phyloP scores from a whole-genome alignment of 108 stramenopile species.

The Fragilariopsis cylindrus region DNA sequence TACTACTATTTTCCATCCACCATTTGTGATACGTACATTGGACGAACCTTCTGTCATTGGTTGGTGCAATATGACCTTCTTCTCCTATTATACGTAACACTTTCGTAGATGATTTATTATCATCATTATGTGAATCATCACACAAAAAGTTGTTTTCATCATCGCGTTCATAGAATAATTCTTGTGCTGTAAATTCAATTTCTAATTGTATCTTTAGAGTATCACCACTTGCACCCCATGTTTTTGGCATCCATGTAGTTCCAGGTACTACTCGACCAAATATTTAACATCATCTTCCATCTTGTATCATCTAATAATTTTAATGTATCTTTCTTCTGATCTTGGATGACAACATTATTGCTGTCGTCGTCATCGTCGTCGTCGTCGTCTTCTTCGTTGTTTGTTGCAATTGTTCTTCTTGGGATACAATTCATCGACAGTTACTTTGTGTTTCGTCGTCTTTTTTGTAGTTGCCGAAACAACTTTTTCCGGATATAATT shows the following conservation, averaged over 20 bases:
- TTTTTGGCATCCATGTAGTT: constrained; percentile 86
- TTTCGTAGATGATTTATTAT: constrained; percentile 34
- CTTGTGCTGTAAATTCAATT: constrained; percentile 57
- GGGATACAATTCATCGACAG: too few species aligned
- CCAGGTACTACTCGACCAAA: constrained; percentile 74
- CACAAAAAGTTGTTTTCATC: constrained; percentile 60
- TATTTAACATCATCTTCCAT: constrained; percentile 68
- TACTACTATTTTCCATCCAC: constrained; percentile 58
- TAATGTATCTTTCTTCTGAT: constrained; percentile 12
- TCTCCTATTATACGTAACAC: constrained; percentile 47
- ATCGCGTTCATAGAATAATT: constrained; percentile 54
- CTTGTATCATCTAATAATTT: constrained; percentile 50
- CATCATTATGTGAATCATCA: neutral
- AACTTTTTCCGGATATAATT: too few species aligned
- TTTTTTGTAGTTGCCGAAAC: too few species aligned
- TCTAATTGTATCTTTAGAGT: constrained; percentile 60
- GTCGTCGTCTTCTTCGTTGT: too few species aligned
- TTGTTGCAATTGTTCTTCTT: too few species aligned
- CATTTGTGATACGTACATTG: constrained; percentile 43
- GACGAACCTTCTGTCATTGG: constrained; percentile 50
- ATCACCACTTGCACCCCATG: constrained; percentile 68
- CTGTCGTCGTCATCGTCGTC: neutral
- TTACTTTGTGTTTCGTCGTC: too few species aligned
- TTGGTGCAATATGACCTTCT: constrained; percentile 41
- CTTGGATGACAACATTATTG: neutral